These are phyloP conservation scores for Umbelopsis sp. DNA, from an alignment of 192 early-diverging fungal genomes.

Conservation along the genomic window DNA sequence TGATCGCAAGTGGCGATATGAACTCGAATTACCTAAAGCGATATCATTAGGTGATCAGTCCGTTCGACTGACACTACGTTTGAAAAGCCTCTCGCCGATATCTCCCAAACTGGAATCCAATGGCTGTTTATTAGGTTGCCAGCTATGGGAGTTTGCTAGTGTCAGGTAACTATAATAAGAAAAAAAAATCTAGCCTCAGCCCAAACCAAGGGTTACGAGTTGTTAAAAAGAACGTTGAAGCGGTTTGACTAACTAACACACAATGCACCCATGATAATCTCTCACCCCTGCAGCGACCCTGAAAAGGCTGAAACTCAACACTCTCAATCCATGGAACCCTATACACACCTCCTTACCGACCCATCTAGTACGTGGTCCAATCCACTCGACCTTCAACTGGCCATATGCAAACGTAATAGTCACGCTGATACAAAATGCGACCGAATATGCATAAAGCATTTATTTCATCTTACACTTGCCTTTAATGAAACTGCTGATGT, in stretches of 20 bases:
- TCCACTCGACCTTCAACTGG: neutral
- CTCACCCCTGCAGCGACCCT: constrained; percentile 3
- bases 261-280: neutral
- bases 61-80: neutral
- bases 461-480: constrained; percentile 19
- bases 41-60: constrained; percentile 8
- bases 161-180: neutral
- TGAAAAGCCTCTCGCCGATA: neutral
- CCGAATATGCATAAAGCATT: constrained; percentile 14
- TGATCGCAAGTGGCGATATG: constrained; percentile 20
- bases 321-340: constrained; percentile 12
- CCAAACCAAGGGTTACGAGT: too few relatives aligned
- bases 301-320: constrained; percentile 1
- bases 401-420: neutral
- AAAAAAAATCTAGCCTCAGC: too few relatives aligned
- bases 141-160: constrained; percentile 23
- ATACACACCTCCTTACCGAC: neutral
- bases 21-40: constrained; percentile 7
- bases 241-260: too few relatives aligned
- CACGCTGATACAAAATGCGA: neutral
- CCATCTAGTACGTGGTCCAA: constrained; percentile 14
- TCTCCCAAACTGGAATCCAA: neutral
- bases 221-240: too few relatives aligned
- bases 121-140: constrained; percentile 14
- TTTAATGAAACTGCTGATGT: neutral